A percentile compares a stretch with the other conserved stretches of the same genome.
phyloP scores from a whole-genome alignment of 495 filamentous ascomycete species.

The Talaromyces ruber region DNA sequence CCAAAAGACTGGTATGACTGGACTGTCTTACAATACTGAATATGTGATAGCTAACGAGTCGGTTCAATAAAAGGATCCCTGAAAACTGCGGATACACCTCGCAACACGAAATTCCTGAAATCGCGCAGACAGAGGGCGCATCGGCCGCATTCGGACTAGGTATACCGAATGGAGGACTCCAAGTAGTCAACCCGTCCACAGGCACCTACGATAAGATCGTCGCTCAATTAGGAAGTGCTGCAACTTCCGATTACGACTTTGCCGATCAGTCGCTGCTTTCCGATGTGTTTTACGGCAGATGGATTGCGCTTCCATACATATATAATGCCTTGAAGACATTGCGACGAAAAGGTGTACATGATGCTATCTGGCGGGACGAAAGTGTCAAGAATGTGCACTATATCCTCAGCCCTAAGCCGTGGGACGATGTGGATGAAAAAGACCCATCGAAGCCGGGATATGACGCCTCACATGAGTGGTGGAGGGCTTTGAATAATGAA shows the following conservation, averaged over 20 bases:
- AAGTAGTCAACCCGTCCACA: slow-evolving; percentile 58
- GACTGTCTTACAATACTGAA: not conserved
- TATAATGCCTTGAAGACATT: slow-evolving; percentile 82
- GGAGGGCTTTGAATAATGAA: slow-evolving; percentile 49
- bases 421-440: slow-evolving; percentile 48
- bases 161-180: slow-evolving; percentile 66
- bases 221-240: slow-evolving; percentile 20
- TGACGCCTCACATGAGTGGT: slow-evolving; percentile 50
- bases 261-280: slow-evolving; percentile 67
- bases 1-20: slow-evolving; percentile 54
- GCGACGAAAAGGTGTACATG: slow-evolving; percentile 58
- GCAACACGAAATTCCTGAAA: slow-evolving; percentile 51
- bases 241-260: slow-evolving; percentile 53
- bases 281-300: slow-evolving; percentile 56
- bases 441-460: slow-evolving; percentile 9
- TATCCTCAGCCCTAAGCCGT: slow-evolving; percentile 73
- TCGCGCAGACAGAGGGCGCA: slow-evolving; percentile 48
- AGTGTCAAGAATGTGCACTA: slow-evolving; percentile 75
- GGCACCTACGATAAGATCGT: slow-evolving; percentile 48
- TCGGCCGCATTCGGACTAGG: slow-evolving; percentile 45
- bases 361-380: slow-evolving; percentile 65
- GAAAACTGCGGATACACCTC: slow-evolving; percentile 67
- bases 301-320: slow-evolving; percentile 66
- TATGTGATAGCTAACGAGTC: not conserved
- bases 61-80: slow-evolving; percentile 38